phyloP scores from a whole-genome alignment of 257 asterid species.

The Solanum neorickii region DNA sequence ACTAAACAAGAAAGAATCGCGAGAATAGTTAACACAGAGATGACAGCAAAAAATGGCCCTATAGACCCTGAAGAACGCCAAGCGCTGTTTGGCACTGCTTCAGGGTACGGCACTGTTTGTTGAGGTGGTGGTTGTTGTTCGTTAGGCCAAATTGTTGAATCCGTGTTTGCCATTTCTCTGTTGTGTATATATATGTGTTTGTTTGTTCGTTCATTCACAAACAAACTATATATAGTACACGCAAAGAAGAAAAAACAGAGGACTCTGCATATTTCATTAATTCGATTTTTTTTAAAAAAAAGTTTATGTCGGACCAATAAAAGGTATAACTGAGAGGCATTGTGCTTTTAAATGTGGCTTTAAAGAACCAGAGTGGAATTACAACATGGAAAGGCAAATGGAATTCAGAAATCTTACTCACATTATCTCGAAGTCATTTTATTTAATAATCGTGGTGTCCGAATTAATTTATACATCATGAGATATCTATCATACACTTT shows the following conservation, averaged over 20 bases:
- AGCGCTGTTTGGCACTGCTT: not conserved
- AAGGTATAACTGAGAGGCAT: not conserved
- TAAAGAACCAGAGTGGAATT: not conserved
- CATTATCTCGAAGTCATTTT: not conserved
- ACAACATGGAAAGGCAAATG: conserved; percentile 13
- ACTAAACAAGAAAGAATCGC: conserved; percentile 17
- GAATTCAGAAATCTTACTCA: not conserved
- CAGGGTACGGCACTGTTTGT: conserved; percentile 1
- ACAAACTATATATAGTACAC: not conserved
- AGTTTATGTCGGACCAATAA: not conserved
- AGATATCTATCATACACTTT: not conserved
- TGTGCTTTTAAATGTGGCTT: not conserved
- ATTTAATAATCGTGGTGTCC: not conserved
- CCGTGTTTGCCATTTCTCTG: conserved; percentile 11
- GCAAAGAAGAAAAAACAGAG: not conserved
- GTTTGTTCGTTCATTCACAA: not conserved
- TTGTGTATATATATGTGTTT: not conserved
- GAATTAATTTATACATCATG: not conserved
- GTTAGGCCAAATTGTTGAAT: conserved; percentile 13
- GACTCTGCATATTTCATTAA: not conserved
- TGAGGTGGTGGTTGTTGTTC: not conserved
- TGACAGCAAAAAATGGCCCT: conserved; percentile 26
- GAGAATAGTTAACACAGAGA: conserved; percentile 16
- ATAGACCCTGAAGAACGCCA: conserved; percentile 22
- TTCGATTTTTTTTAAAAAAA: not conserved